A percentile compares a stretch with the other conserved stretches of the same genome.
Conservation (phyloP, 2,329 filamentous ascomycete genomes). For the Epichloe gansuensis region DNA sequence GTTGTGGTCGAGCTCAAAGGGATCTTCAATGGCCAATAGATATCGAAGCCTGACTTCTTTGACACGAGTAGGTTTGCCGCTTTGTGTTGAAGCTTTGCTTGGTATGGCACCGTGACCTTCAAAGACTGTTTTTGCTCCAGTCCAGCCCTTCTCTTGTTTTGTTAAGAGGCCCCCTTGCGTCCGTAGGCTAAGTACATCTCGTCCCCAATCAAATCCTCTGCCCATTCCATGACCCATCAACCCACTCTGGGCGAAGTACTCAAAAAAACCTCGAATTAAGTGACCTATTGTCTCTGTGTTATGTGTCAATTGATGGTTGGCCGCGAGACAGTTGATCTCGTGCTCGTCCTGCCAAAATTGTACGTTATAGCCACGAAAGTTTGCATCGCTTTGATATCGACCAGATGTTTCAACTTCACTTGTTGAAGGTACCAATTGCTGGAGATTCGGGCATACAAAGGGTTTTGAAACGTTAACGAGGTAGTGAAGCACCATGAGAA, state of each 20-base stretch:
- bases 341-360: conserved; percentile 67
- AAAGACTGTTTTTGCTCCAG: conserved; percentile 59
- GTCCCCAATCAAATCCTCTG: conserved; percentile 65
- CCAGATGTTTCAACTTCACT: conserved; percentile 17
- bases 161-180: conserved; percentile 54
- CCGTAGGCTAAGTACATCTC: conserved; percentile 67
- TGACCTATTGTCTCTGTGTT: conserved; percentile 59
- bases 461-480: conserved; percentile 70
- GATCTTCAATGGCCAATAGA: conserved; percentile 82
- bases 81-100: conserved; percentile 1
- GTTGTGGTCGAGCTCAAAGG: conserved; percentile 80
- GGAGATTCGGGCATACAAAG: conserved; percentile 75
- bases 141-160: conserved; percentile 77
- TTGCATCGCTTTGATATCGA: conserved; percentile 13
- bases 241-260: conserved; percentile 61
- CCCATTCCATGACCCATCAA: conserved; percentile 35
- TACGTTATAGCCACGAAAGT: conserved; percentile 54
- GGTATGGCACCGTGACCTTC: conserved; percentile 30
- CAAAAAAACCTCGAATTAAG: conserved; percentile 73
- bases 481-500: conserved; percentile 85
- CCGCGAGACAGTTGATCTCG: conserved; percentile 51
- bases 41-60: conserved; percentile 70
- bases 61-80: conserved; percentile 27
- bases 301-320: conserved; percentile 44
- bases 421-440: conserved; percentile 38